Percentiles rank a stretch among this genome's conserved stretches.
These are phyloP conservation scores for Saccharomycopsis synnaedendra DNA, from an alignment of 805 yeast species.

Conservation along the genomic window DNA sequence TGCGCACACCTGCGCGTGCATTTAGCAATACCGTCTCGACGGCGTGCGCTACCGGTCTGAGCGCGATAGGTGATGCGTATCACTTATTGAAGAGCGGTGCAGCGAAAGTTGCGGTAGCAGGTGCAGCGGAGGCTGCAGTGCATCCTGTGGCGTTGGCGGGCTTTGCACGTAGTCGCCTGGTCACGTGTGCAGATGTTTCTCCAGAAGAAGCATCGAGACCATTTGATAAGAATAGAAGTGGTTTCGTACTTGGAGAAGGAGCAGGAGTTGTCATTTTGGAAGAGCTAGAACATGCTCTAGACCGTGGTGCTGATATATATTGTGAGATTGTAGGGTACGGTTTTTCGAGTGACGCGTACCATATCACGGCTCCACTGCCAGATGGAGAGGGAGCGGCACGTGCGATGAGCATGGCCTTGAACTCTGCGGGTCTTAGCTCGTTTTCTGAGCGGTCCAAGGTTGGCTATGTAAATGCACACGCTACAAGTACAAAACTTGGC, in stretches of 20 bases:
- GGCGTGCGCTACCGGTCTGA: conserved; percentile 95
- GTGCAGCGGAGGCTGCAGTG: conserved; percentile 83
- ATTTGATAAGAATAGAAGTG: conserved; percentile 66
- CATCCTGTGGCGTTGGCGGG: conserved; percentile 87
- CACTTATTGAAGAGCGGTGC: conserved; percentile 70
- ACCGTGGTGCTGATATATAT: conserved; percentile 48
- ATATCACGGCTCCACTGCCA: conserved; percentile 82
- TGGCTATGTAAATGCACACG: conserved; percentile 84
- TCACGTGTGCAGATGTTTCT: conserved; percentile 52
- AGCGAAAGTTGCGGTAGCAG: conserved; percentile 83
- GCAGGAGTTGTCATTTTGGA: conserved; percentile 75
- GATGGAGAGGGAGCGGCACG: conserved; percentile 76
- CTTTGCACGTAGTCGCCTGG: conserved; percentile 79
- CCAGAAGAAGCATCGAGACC: conserved; percentile 75
- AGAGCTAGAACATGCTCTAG: conserved; percentile 60
- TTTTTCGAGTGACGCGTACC: conserved; percentile 80
- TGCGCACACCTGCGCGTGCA: conserved; percentile 65
- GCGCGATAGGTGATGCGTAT: conserved; percentile 87
- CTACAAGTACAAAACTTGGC: conserved; percentile 85
- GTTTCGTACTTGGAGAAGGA: conserved; percentile 93
- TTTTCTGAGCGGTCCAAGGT: neutral
- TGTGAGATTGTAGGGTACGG: conserved; percentile 88
- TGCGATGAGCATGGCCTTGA: conserved; percentile 72
- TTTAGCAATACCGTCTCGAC: conserved; percentile 84
- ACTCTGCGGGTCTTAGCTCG: conserved; percentile 31